A percentile compares a stretch with the other conserved stretches of the same genome.
Evolutionary conservation across 2,329 filamentous ascomycete genomes (phyloP).

Genomic region (Verticillium nonalfalfae): DNA sequence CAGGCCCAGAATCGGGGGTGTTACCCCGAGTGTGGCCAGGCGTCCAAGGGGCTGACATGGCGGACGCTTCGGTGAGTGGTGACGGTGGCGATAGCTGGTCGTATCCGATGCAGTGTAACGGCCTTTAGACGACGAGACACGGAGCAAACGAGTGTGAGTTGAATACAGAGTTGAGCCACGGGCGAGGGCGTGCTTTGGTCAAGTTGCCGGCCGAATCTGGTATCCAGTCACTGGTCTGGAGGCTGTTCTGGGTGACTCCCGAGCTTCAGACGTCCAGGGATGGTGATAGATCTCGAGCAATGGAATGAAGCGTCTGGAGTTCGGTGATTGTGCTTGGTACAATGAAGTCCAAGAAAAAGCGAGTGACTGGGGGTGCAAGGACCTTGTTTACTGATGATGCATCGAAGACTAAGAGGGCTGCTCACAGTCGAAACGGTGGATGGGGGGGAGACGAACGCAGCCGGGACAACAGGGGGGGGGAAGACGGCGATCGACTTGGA

Average conservation of each 20-base stretch:
- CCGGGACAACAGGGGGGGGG: neutral
- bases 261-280: neutral
- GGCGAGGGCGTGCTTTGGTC: neutral
- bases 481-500: neutral
- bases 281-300: neutral
- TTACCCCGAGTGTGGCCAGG: neutral
- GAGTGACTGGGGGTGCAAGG: constrained; percentile 1
- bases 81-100: neutral
- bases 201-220: neutral
- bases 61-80: neutral
- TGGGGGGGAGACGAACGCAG: neutral
- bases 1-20: constrained; percentile 2
- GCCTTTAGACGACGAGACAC: neutral
- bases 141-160: neutral
- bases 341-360: neutral
- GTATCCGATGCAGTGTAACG: neutral
- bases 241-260: neutral
- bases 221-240: neutral
- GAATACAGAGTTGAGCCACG: neutral
- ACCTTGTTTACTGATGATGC: neutral
- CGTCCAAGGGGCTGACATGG: constrained; percentile 9
- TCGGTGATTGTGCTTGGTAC: neutral
- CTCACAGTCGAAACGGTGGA: neutral
- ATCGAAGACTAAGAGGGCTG: neutral
- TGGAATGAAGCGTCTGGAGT: neutral